Percentiles rank a stretch among this genome's conserved stretches.
These are phyloP conservation scores for Murraya koenigii DNA, from an alignment of 345 rosid species.

Conservation along the genomic window DNA sequence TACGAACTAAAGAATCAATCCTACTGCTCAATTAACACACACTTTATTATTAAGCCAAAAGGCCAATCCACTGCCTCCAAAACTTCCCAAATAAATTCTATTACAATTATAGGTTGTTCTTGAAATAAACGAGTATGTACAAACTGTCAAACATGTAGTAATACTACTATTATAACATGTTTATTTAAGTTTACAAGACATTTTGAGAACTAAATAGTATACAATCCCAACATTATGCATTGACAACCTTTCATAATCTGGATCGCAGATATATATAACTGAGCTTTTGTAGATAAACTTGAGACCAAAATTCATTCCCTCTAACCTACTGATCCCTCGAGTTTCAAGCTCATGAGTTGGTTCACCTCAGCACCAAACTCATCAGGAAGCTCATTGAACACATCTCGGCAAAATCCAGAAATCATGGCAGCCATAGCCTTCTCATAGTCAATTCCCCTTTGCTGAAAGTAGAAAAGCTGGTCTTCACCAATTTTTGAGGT, in stretches of 20 bases:
- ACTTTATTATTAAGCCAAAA: too few relatives aligned
- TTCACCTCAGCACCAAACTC: conserved; percentile 92
- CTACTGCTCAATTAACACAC: too few relatives aligned
- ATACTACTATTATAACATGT: not conserved
- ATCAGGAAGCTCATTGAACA: conserved; percentile 88
- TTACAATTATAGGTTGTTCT: not conserved
- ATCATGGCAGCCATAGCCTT: conserved; percentile 97
- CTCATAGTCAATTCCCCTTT: conserved; percentile 91
- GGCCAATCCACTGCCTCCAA: not conserved
- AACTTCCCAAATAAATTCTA: too few relatives aligned
- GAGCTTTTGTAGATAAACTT: not conserved
- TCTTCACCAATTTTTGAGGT: conserved; percentile 93
- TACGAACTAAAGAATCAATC: too few relatives aligned
- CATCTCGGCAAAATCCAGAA: conserved; percentile 86
- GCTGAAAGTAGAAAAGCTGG: conserved; percentile 96
- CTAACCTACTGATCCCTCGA: conserved; percentile 93
- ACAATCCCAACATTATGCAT: not conserved
- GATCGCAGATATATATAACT: not conserved
- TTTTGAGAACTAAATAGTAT: not conserved
- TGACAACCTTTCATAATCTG: not conserved
- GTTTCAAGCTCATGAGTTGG: conserved; percentile 91
- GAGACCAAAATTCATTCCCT: not conserved
- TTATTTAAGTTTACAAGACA: not conserved
- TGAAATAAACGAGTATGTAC: not conserved
- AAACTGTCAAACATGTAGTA: not conserved